These are phyloP conservation scores for Diplocarpon mali DNA, from an alignment of 2,329 filamentous ascomycete genomes.

Conservation along the genomic window DNA sequence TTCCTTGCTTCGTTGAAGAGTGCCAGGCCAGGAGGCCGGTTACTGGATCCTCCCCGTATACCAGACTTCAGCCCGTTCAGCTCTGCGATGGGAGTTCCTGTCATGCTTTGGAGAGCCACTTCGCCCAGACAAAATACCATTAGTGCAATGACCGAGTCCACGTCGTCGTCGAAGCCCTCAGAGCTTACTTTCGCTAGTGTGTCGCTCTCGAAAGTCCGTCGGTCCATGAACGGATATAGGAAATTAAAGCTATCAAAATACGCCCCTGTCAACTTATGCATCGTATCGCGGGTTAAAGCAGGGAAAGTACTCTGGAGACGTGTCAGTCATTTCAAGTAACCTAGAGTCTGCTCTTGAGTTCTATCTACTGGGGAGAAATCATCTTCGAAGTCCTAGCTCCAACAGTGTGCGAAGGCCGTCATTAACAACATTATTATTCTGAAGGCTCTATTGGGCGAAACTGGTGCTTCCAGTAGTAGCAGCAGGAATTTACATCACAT, in stretches of 20 bases:
- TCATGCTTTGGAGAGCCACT: conserved; percentile 40
- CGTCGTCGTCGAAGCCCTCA: conserved; percentile 39
- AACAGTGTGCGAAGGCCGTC: too few relatives aligned
- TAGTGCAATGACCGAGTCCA: conserved; percentile 40
- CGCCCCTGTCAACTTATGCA: conserved; percentile 39
- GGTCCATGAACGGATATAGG: conserved; percentile 46
- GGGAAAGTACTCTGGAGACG: conserved; percentile 18
- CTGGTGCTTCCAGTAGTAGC: too few relatives aligned
- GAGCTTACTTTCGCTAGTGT: conserved; percentile 35
- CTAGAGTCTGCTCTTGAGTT: too few relatives aligned
- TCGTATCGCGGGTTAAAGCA: conserved; percentile 35
- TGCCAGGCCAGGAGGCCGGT: conserved; percentile 43
- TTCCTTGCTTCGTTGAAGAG: conserved; percentile 52
- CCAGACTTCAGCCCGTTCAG: conserved; percentile 38
- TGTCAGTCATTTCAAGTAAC: too few relatives aligned
- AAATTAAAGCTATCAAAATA: conserved; percentile 52
- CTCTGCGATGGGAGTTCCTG: conserved; percentile 34
- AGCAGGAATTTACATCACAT: too few relatives aligned
- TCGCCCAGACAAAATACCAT: conserved; percentile 49
- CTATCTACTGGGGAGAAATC: too few relatives aligned
- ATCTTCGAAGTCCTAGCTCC: too few relatives aligned
- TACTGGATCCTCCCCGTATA: conserved; percentile 38
- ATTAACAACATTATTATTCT: too few relatives aligned
- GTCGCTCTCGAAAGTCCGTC: conserved; percentile 40
- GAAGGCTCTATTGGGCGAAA: too few relatives aligned